Conservation (phyloP, 2,329 filamentous ascomycete species). For the Phoma sp. region DNA sequence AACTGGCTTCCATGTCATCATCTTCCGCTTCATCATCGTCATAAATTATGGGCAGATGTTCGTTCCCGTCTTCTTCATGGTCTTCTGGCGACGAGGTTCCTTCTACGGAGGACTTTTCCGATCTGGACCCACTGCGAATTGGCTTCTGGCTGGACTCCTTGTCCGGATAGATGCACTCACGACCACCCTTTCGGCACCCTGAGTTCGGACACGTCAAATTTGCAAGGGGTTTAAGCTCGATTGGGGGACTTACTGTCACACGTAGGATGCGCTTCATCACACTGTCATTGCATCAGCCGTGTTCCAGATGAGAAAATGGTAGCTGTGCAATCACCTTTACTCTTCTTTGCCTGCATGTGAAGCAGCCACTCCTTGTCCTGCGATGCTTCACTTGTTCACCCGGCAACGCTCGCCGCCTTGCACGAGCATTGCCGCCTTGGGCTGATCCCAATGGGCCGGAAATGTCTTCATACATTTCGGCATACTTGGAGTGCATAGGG, state of each 20-base stretch:
- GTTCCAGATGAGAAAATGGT: not conserved
- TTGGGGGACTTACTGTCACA: slow-evolving; percentile 71
- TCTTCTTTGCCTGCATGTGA: slow-evolving; percentile 84
- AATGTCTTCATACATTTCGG: slow-evolving; percentile 46
- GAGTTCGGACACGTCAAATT: slow-evolving; percentile 25
- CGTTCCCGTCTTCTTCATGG: slow-evolving; percentile 50
- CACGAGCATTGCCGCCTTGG: slow-evolving; percentile 36
- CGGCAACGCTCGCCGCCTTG: slow-evolving; percentile 40
- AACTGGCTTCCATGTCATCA: slow-evolving; percentile 36
- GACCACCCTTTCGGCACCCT: slow-evolving; percentile 89
- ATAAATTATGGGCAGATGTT: slow-evolving; percentile 50
- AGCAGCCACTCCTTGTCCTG: slow-evolving; percentile 91
- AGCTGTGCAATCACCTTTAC: slow-evolving; percentile 66
- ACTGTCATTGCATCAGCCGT: slow-evolving; percentile 60
- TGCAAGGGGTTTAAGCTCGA: not conserved
- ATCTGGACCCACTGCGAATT: slow-evolving; percentile 55
- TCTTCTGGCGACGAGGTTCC: slow-evolving; percentile 61
- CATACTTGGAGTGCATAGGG: slow-evolving; percentile 41
- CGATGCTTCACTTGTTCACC: slow-evolving; percentile 86
- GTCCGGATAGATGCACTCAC: slow-evolving; percentile 91
- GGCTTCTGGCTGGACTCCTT: slow-evolving; percentile 60
- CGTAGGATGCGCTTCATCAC: slow-evolving; percentile 84
- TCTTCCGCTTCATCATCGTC: slow-evolving; percentile 56
- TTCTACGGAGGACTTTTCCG: slow-evolving; percentile 52
- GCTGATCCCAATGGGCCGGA: slow-evolving; percentile 34